Conservation (phyloP, 176 grass and related monocot species). For the Eremochloa ophiuroides region DNA sequence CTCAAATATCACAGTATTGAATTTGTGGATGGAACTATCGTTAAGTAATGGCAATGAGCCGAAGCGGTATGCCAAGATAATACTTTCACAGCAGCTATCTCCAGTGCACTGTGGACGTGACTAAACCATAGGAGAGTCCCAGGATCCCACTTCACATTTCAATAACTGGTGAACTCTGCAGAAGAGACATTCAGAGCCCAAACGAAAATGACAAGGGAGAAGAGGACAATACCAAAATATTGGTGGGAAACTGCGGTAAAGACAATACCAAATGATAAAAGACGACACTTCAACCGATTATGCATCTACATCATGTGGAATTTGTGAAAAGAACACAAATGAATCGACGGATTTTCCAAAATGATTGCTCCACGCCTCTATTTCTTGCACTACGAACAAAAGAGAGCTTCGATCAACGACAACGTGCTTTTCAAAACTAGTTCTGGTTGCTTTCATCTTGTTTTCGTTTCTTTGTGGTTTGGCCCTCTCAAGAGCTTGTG, state of each 20-base stretch:
- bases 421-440: not conserved
- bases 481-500: no score
- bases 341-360: not conserved
- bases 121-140: no score
- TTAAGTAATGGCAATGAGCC: not conserved
- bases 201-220: no score
- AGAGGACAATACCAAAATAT: no score
- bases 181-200: not conserved
- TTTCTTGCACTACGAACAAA: not conserved
- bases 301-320: no score
- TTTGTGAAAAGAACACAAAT: no score
- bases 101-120: not conserved
- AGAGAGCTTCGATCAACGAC: not conserved
- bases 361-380: not conserved
- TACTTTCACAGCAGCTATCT: not conserved
- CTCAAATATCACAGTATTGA: constrained; percentile 35
- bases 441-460: not conserved
- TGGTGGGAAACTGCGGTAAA: no score
- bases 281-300: no score
- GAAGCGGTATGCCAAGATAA: not conserved
- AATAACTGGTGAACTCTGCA: not conserved
- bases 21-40: not conserved
- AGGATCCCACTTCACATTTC: not conserved
- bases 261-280: no score
- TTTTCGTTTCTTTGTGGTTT: no score